A percentile compares a stretch with the other conserved stretches of the same genome.
Evolutionary conservation across 129 eudicot species (phyloP).

Genomic region (Dittrichia graveolens): DNA sequence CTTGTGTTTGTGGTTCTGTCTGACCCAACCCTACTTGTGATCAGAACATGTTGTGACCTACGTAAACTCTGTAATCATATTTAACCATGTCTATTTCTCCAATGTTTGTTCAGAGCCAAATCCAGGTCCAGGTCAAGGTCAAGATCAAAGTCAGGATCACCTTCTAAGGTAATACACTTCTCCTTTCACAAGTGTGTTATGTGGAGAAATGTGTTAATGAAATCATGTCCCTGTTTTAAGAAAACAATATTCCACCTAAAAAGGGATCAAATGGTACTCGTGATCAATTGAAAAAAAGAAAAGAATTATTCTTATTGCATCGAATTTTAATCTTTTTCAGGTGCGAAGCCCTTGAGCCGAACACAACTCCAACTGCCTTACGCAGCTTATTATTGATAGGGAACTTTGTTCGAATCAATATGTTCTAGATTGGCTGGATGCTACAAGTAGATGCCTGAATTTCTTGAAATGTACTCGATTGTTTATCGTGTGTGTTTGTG

Average conservation of each 20-base stretch:
- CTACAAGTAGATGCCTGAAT: neutral
- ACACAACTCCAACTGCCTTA: neutral
- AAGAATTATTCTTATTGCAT: no score
- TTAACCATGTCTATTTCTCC: neutral
- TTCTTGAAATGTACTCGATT: neutral
- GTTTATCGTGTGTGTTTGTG: conserved; percentile 14
- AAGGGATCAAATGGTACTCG: no score
- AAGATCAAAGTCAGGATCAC: conserved; percentile 53
- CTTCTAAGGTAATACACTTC: conserved; percentile 48
- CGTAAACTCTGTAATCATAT: neutral
- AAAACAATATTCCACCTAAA: neutral
- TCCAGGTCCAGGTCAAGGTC: conserved; percentile 54
- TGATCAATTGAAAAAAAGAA: no score
- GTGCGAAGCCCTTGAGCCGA: conserved; percentile 35
- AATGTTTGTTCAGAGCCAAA: conserved; percentile 38
- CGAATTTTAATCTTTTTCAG: conserved; percentile 23
- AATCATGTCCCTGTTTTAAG: neutral
- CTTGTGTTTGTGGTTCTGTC: neutral
- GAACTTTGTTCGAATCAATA: neutral
- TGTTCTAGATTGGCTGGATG: conserved; percentile 1
- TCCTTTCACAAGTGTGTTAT: neutral
- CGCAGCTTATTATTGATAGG: conserved; percentile 7
- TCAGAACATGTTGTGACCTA: neutral
- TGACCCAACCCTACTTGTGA: neutral
- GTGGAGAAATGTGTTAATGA: neutral